Evolutionary conservation across 2,329 filamentous ascomycete genomes (phyloP).

Genomic region (Aspergillus neoniger): DNA sequence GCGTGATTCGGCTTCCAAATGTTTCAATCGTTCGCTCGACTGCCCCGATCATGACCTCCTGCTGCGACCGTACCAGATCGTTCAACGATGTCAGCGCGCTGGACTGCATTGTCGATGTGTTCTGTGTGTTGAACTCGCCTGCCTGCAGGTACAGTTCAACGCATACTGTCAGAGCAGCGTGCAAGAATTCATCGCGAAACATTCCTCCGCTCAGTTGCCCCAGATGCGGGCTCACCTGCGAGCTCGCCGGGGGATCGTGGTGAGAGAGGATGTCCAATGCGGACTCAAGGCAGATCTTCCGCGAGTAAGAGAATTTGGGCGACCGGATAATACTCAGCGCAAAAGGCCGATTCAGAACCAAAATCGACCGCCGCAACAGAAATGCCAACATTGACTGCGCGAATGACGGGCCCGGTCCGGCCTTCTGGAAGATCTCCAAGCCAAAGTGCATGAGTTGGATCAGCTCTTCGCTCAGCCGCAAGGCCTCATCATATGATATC

Average conservation of each 20-base stretch:
- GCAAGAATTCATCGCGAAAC: conserved; percentile 39
- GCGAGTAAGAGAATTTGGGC: conserved; percentile 41
- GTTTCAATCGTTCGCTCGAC: conserved; percentile 32
- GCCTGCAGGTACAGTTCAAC: conserved; percentile 36
- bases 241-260: conserved; percentile 26
- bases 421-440: conserved; percentile 27
- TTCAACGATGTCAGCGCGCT: conserved; percentile 23
- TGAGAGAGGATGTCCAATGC: conserved; percentile 39
- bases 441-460: conserved; percentile 25
- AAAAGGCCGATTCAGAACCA: conserved; percentile 54
- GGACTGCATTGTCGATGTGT: conserved; percentile 12
- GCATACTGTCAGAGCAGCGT: conserved; percentile 36
- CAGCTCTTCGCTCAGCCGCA: conserved; percentile 34
- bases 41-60: conserved; percentile 31
- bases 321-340: conserved; percentile 35
- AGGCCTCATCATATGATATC: conserved; percentile 36
- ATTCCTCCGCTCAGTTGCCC: conserved; percentile 36
- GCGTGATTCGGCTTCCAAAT: conserved; percentile 30
- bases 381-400: conserved; percentile 50
- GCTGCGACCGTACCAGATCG: conserved; percentile 36
- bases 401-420: conserved; percentile 25
- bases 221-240: conserved; percentile 30
- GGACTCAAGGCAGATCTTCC: conserved; percentile 39
- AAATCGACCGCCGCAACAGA: conserved; percentile 56
- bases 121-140: conserved; percentile 24